Evolutionary conservation across 2,329 filamentous ascomycete species (phyloP), one percentile per base, ranked within the genome.

Genomic region (Aspergillus terreus): DNA sequence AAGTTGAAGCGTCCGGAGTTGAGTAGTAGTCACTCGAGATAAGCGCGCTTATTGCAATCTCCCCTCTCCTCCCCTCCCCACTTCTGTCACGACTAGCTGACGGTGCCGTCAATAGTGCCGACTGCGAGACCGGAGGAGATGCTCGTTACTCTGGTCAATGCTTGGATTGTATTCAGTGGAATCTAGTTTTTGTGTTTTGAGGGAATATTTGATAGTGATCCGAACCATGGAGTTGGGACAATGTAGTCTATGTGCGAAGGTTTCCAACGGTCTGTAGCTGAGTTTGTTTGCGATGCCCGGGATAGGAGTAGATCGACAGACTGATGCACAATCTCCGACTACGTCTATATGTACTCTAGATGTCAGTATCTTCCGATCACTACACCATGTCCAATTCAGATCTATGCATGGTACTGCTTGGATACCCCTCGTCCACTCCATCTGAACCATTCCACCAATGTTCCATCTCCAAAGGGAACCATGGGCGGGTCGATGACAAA

Each of bases 21-120:
- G 44, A 46, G n/a, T 46, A 4, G 15, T 4, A 17, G 35, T 38
- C 14, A 38, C 35, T 38, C 15, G 35, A 30, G 27, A 30, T 30
- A 30, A 30, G 27, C 27, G 27, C 27, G 35, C 35, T 38, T 38
- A n/a, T 17, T 38, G 35, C 35, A 38, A 38, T 38, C 35, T 6
- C 12, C 6, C 33, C 23, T 42, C 36, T 19, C n/a, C 33, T 35
- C 12, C 19, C 9, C 15, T 15, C 49, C 23, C 49, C 49, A 51
- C 49, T 51, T 43, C 49, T 44, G 49, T 51, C 44, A 51, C 40
- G 38, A 32, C 49, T 51, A 51, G 44, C 44, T 36, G 12, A 27
- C 12, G 14, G 44, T 30, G 30, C 33, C 14, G 44, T 47, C 44
- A 38, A 47, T 47, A 47, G 38, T 42, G 36, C 32, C 4, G 23